Evolutionary conservation across 331 rosid species (phyloP).

Genomic region (Malus hybrid): DNA sequence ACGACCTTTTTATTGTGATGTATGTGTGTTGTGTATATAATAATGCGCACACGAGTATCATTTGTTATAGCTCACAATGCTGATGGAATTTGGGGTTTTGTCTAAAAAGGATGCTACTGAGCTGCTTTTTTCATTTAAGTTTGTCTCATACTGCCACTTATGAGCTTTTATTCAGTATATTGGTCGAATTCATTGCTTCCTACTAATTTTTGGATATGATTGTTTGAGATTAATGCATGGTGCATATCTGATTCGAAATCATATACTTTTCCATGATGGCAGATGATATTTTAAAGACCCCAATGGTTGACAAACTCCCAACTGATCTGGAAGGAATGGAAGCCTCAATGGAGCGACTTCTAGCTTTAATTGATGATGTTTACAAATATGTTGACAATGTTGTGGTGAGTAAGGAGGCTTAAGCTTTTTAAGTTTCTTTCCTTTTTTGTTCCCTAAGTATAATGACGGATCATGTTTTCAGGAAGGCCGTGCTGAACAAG

Average conservation of each 20-base stretch:
- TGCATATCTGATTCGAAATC: background rate
- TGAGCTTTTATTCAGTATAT: background rate
- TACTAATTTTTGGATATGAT: background rate
- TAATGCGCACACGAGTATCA: background rate
- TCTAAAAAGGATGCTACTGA: background rate
- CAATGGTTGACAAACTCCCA: constrained; percentile 79
- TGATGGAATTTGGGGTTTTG: background rate
- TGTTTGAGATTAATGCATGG: background rate
- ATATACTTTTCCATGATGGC: constrained; percentile 15
- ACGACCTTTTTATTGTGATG: background rate
- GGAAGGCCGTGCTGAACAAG: constrained; percentile 75
- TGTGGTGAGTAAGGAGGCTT: constrained; percentile 52
- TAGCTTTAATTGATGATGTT: constrained; percentile 76
- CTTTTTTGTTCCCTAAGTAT: background rate
- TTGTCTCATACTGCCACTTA: background rate
- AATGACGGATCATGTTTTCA: constrained; percentile 17
- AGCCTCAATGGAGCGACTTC: constrained; percentile 78
- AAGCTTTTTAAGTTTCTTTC: background rate
- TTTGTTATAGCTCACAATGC: background rate
- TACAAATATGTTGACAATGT: constrained; percentile 86
- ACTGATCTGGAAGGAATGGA: constrained; percentile 99
- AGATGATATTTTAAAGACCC: constrained; percentile 76
- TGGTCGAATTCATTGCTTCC: background rate
- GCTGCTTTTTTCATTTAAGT: background rate
- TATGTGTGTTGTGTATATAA: background rate